Evolutionary conservation across 1,284 basidiomycete species (phyloP), one percentile per base, ranked within the genome.

Genomic region (Ustilago trichophora): DNA sequence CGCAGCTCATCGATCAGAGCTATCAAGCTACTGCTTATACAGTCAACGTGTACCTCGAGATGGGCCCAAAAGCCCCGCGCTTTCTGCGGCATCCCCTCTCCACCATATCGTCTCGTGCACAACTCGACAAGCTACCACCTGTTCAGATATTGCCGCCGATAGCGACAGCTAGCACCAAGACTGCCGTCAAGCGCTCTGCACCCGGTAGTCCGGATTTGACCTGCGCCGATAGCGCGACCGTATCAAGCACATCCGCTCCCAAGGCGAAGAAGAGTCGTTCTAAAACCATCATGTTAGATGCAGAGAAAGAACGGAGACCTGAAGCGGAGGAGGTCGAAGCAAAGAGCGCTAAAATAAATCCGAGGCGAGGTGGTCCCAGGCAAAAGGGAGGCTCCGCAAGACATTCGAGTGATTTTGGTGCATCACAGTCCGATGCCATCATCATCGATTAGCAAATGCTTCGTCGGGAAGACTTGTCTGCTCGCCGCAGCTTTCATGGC

Each of bases 1-100:
- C 55, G 1, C 54, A 67, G n/a, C 60, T 72, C 51, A 51, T 80
- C 13, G 40, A 46, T 15, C 70, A 79, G 29, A 68, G 45, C 37
- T 73, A 72, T 34, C 56, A 65, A 19, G 72, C 73, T 10, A 80
- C 75, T 4, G 77, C 77, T 1, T 80, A 77, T 44, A 64, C 73
- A 3, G 73, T 80, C 47, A 78, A 80, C n/a, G 72, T 76, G 31
- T 80, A 80, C 26, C 50, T 68, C 21, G 56, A 59, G 21, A 26
- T 36, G 19, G 63, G 63, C 0, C 24, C 43, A 1, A 56, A 50
- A 36, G 56, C 63, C 0, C 31, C 34, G 2, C 48, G 63, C 15
- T 66, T 55, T 22, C 43, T 52, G 7, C 63, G 63, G 2, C 51
- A 66, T 41, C 52, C 63, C 1, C 45, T 56, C 0, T 54, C 57